Base-by-base conservation (phyloP, 1,284 basidiomycete species). In the Trichosporon coremiiforme region DNA sequence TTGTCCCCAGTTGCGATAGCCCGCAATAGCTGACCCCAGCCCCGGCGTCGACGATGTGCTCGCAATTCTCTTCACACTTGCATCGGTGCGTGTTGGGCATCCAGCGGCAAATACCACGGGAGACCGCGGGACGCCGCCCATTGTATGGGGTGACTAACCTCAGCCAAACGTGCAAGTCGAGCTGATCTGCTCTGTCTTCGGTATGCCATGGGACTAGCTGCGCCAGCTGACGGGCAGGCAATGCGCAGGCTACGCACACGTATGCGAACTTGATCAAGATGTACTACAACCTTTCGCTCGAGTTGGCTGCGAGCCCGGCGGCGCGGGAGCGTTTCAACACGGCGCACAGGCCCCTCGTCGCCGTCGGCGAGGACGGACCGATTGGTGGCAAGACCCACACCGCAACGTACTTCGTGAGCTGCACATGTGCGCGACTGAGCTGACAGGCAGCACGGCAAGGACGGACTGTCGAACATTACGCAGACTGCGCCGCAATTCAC, bases 41-140 rank as follows among this genome's bases (percentile, higher is more conserved):
- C 83, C 83, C 25, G 95, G 95, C 63, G 92, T 97, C 2, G 95
- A 98, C 83, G 95, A 98, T 80, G 87, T 89, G 47, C 82, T 96
- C 62, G 94, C 94, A 47, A 90, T 84, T 72, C 76, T 85, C 66
- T 77, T 84, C n/a, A 77, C 74, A 15, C 74, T 79, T 47, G 73
- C 78, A 25, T 76, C 78, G 25, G 77, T 77, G 66, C 45, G 77
- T 64, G 71, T 67, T 29, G 71, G 72, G 62, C 36, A 73, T 9
- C 60, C 70, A 68, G 67, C 73, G 29, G 57, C 57, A 33, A 62
- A n/a, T 33, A 31, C 53, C 22, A 29, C 13, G 22, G 53, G 29
- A 25, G 25, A 57, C 13, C 17, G 41, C 41, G 41, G 41, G 41
- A 45, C 41, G 41, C 41, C 41, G 41, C 36, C 36, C 4, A n/a